phyloP scores from a whole-genome alignment of 169 alveolate genomes.

The Plasmodium coatneyi region DNA sequence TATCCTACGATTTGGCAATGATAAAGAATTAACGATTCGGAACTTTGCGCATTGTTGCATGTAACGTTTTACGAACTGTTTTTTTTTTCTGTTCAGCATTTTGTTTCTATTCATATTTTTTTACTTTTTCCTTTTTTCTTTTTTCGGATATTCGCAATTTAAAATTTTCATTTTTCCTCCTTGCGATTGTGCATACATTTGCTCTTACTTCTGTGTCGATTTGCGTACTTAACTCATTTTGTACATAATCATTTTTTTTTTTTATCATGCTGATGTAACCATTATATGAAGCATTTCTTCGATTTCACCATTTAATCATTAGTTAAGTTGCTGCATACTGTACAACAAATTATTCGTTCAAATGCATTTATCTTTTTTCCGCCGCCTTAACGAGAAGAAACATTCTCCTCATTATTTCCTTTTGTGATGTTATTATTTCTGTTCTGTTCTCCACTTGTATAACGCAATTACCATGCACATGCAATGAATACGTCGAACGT shows the following conservation, averaged over 20 bases:
- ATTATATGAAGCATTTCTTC: background rate
- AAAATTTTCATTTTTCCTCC: background rate
- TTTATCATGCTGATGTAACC: background rate
- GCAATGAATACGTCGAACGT: constrained; percentile 2
- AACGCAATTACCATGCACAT: background rate
- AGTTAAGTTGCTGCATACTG: background rate
- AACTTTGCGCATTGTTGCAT: background rate
- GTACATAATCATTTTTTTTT: background rate
- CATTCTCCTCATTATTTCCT: background rate
- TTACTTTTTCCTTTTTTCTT: background rate
- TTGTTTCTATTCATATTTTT: background rate
- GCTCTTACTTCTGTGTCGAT: background rate
- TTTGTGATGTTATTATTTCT: background rate
- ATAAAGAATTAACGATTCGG: background rate
- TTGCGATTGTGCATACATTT: background rate
- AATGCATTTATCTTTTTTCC: background rate
- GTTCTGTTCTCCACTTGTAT: background rate
- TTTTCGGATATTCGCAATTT: background rate
- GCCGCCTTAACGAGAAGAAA: background rate
- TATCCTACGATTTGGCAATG: background rate
- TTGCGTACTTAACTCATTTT: background rate
- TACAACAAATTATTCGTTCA: background rate
- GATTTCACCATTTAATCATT: background rate
- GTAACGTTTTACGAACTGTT: background rate
- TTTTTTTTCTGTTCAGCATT: background rate